Evolutionary conservation across 2,329 filamentous ascomycete species (phyloP), one percentile per base, ranked within the genome.

Genomic region (Eurotiales sp.): DNA sequence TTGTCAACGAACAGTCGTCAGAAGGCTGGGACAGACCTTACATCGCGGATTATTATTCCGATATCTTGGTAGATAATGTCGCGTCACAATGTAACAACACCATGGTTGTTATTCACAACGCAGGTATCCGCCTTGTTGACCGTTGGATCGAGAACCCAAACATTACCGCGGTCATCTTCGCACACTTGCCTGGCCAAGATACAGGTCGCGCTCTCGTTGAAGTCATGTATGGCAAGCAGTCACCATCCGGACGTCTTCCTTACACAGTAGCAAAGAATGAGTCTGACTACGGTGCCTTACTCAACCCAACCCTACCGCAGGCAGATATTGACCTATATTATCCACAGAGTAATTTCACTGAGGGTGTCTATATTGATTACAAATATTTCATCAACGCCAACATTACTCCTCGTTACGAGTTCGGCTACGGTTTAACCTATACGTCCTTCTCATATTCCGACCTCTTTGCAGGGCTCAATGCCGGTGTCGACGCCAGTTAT

Each of bases 391-490:
- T 81, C 62, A 69, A 72, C 56, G 64, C 72, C 51, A 69, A 74
- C 56, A 75, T 79, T 51, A 74, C 70, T 2, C 81, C 80, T 1
- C 71, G 79, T 50, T 84, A 81, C 61, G 80, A 83, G 53, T 84
- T 84, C 56, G 80, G 80, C 6, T 82, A 75, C 58, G 81, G 81
- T 46, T 68, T 84, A 21, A 79, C 75, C 25, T 84, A 84, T 66
- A 83, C 81, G 1, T 80, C 71, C 1, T 84, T 83, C 65, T 65
- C 68, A 17, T 83, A 79, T 67, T 80, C 78, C 8, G 66, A 77
- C 61, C 63, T 83, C 15, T 65, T 72, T n/a, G n/a, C n/a, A n/a
- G n/a, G n/a, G n/a, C n/a, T n/a, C n/a, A n/a, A n/a, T n/a, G n/a
- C n/a, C n/a, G n/a, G n/a, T n/a, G n/a, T n/a, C n/a, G n/a, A n/a